Percentiles rank a stretch among this genome's conserved stretches.
These are phyloP conservation scores for Chaetomiaceae sp. DNA, from an alignment of 2,329 filamentous ascomycete genomes.

Conservation along the genomic window DNA sequence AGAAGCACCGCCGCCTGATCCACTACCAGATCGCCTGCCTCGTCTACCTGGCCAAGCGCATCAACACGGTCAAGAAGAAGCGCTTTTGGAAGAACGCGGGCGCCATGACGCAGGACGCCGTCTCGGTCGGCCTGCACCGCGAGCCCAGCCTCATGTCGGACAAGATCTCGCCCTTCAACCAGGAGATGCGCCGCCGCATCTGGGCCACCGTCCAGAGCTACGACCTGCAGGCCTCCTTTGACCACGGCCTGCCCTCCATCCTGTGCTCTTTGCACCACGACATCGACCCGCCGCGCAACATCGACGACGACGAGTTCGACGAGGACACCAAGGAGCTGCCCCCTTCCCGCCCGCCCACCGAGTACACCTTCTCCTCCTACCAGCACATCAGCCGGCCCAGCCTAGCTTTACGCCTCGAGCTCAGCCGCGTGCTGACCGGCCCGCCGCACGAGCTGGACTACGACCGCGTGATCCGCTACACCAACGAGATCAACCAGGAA, in stretches of 20 bases:
- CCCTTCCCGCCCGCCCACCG: slow-evolving; percentile 42
- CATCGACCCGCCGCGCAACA: slow-evolving; percentile 49
- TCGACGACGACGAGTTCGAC: slow-evolving; percentile 53
- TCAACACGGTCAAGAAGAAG: slow-evolving; percentile 61
- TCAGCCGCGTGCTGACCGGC: slow-evolving; percentile 51
- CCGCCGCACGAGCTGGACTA: slow-evolving; percentile 51
- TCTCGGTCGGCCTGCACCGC: slow-evolving; percentile 53
- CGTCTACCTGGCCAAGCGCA: slow-evolving; percentile 54
- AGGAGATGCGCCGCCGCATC: slow-evolving; percentile 55
- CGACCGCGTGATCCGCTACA: slow-evolving; percentile 56
- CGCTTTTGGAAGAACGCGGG: slow-evolving; percentile 55
- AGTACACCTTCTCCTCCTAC: slow-evolving; percentile 55
- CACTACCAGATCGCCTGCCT: slow-evolving; percentile 57
- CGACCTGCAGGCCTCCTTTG: slow-evolving; percentile 56
- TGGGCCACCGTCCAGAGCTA: slow-evolving; percentile 58
- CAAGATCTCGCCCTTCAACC: slow-evolving; percentile 52
- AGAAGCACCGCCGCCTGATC: slow-evolving; percentile 54
- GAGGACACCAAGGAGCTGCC: slow-evolving; percentile 47
- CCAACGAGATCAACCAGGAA: slow-evolving; percentile 54
- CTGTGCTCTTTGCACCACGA: slow-evolving; percentile 52
- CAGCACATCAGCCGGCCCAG: slow-evolving; percentile 53
- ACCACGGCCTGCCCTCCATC: slow-evolving; percentile 53
- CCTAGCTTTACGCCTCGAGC: slow-evolving; percentile 49
- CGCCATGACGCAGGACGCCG: slow-evolving; percentile 50
- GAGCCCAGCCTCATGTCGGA: slow-evolving; percentile 51